Evolutionary conservation across 1,284 basidiomycete genomes (phyloP), one percentile per base, ranked within the genome.

Genomic region (Sutorius eximius): DNA sequence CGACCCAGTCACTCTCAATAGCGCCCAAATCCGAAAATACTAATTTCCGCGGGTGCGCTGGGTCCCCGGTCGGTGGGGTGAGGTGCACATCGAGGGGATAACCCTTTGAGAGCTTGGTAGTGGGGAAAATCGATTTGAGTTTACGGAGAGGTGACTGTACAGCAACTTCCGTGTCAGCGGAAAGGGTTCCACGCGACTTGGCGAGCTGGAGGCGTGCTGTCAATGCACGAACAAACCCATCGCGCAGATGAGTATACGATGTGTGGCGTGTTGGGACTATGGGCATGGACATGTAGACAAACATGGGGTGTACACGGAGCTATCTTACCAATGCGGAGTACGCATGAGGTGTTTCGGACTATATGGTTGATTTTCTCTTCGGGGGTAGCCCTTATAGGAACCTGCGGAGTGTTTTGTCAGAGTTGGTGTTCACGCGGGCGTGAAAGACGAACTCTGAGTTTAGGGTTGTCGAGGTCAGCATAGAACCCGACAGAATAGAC

Each of bases 401-500:
- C 73, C 74, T 81, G 53, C 36, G 27, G 37, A 40, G 49, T 13
- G n/a, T 45, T 13, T 46, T 24, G 15, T 57, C 13, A 53, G 53
- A 18, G 24, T 46, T 20, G 5, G 38, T 22, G 30, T 24, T 11
- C 5, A 18, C 13, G 20, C n/a, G 16, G 36, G 36, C 32, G 33
- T 30, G 45, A 45, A 45, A 46, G 20, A 78, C 68, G 30, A 47
- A 81, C 88, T 54, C 80, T 80, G 57, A 91, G 73, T 51, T 78
- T 79, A 2, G 85, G 80, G 59, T 82, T 81, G 24, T 75, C 66
- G 49, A 92, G 73, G 69, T 93, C 91, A 15, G 89, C 89, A 70
- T 95, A 95, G 68, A 95, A 89, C 1, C 80, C 93, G 41, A 91
- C 83, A 5, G 91, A 89, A 70, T 95, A 95, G 11, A 95, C 93